Evolutionary conservation across 2,329 filamentous ascomycete genomes (phyloP), one percentile per base, ranked within the genome.

Genomic region (Ceratocystis cubensis): DNA sequence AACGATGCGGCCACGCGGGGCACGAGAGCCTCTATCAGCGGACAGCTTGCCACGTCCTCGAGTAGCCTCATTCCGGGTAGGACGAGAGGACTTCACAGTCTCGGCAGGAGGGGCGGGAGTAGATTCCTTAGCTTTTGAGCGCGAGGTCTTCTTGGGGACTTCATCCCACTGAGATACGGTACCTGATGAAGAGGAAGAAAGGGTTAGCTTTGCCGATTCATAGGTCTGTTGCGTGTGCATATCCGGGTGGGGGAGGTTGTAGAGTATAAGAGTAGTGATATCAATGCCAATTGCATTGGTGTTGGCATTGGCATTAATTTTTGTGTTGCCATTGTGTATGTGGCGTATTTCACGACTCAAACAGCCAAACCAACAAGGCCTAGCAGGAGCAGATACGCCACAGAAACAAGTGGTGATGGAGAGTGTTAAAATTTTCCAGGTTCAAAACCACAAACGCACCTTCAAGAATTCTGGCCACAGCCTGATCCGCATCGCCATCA

Each of bases 141-240:
- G 85, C 72, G 85, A 80, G 72, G 88, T 84, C 80, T 91, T 92
- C 79, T 88, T 89, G 71, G 87, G 88, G 71, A 94, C 89, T 75
- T 93, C 88, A 72, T 86, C 87, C 84, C 91, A 94, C 79, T 91
- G 88, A 70, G 89, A 86, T 73, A 92, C 87, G 70, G 84, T 83
- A 73, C 89, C 89, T 91, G 62, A 37, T 68, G 70, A 61, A 53
- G 66, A 70, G 69, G 56, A 45, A 56, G 25, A 57, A 46, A 33
- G 15, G 50, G 37, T 63, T 63, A 44, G 45, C 41, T 53, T 65
- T 28, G 17, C 41, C 41, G 22, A 41, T 20, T 45, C 2, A 13
- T 13, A 3, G 37, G 37, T 13, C 37, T 46, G 48, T 48, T 20
- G 17, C 2, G 8, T 48, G 45, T 17, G n/a, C 17, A 48, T 17